These are phyloP conservation scores for Carallia brachiata DNA, from an alignment of 345 rosid species.

Conservation along the genomic window DNA sequence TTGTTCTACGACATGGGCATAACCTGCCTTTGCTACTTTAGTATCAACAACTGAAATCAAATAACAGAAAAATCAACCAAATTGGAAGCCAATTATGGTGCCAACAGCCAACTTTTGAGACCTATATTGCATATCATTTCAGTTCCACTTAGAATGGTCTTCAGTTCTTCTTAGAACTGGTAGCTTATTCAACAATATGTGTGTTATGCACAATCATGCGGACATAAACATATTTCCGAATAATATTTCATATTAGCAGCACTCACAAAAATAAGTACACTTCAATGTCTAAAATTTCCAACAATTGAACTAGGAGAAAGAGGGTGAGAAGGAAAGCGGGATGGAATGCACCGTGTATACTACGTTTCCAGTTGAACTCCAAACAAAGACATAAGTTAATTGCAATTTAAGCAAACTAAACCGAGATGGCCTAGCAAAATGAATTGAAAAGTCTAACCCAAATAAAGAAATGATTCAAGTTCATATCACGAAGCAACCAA, in stretches of 20 bases:
- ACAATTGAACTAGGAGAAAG: neutral
- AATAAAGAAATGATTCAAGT: neutral
- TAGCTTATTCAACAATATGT: neutral
- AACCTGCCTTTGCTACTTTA: too few relatives aligned
- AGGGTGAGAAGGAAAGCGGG: neutral
- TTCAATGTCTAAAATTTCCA: neutral
- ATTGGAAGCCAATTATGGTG: too few relatives aligned
- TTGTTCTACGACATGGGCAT: too few relatives aligned
- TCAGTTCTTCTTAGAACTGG: neutral
- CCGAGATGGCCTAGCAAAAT: neutral
- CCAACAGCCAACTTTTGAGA: neutral
- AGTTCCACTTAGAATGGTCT: neutral
- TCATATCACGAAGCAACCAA: neutral
- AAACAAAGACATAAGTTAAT: conserved; percentile 23
- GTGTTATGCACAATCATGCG: neutral
- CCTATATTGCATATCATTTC: neutral
- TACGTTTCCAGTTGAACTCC: conserved; percentile 86
- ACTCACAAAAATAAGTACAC: neutral
- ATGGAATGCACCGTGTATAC: conserved; percentile 48
- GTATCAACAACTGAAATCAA: too few relatives aligned
- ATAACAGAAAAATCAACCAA: too few relatives aligned
- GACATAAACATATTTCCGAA: too few relatives aligned
- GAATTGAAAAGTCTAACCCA: neutral
- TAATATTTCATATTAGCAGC: too few relatives aligned
- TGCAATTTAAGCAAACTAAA: conserved; percentile 13